phyloP scores from a whole-genome alignment of 2,329 filamentous ascomycete species.

The Neocucurbitaria cava region DNA sequence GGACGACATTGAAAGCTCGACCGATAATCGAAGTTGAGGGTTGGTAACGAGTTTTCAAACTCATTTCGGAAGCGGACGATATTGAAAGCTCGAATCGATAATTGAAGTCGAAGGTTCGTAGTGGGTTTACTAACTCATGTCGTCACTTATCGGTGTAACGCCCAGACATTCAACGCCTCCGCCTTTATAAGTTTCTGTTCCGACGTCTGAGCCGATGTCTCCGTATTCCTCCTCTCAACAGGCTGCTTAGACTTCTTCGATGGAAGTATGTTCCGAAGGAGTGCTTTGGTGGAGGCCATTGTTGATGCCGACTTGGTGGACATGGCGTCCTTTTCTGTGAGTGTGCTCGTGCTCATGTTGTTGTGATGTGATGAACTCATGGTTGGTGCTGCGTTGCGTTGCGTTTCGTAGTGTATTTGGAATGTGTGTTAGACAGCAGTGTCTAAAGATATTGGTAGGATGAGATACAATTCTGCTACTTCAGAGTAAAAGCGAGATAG shows the following conservation, averaged over 20 bases:
- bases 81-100: background rate
- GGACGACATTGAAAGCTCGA: too few species aligned
- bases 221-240: background rate
- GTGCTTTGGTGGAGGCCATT: conserved; percentile 27
- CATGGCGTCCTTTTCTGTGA: conserved; percentile 13
- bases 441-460: too few species aligned
- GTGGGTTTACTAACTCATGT: background rate
- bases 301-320: conserved; percentile 35
- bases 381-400: background rate
- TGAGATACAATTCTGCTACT: background rate
- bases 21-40: too few species aligned
- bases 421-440: too few species aligned
- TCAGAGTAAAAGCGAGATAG: background rate
- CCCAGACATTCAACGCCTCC: conserved; percentile 26
- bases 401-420: too few species aligned
- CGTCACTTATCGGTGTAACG: conserved; percentile 11
- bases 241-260: conserved; percentile 12
- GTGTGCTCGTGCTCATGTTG: conserved; percentile 5
- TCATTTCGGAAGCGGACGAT: background rate
- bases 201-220: conserved; percentile 16
- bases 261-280: conserved; percentile 31
- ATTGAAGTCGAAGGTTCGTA: background rate
- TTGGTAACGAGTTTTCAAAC: too few species aligned
- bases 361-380: conserved; percentile 7
- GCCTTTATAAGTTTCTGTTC: conserved; percentile 16